Conservation (phyloP, 164 flowering plant species). For the Nelumbo lutea region DNA sequence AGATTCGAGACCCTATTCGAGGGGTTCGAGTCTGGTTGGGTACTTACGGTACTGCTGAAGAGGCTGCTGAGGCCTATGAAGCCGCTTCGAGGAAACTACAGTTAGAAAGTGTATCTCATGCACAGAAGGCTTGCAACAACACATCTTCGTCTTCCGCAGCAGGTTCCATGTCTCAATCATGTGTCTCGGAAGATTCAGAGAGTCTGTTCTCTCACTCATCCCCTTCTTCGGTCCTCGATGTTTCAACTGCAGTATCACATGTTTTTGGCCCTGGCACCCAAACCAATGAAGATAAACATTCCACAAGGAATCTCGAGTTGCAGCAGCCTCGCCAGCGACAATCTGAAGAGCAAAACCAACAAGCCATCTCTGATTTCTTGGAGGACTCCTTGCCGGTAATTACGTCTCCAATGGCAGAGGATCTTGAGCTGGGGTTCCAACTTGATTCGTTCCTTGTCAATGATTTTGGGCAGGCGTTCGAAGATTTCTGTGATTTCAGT, state of each 20-base stretch:
- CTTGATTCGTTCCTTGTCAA: no score
- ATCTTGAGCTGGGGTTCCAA: no score
- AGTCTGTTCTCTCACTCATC: constrained; percentile 25
- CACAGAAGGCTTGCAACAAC: not conserved
- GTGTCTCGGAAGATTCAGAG: constrained; percentile 24
- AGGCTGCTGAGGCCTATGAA: constrained; percentile 53
- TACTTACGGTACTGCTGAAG: constrained; percentile 53
- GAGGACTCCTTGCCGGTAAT: not conserved
- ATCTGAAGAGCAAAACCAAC: not conserved
- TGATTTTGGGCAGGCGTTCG: no score
- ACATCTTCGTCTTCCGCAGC: constrained; percentile 4
- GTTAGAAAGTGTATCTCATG: constrained; percentile 17
- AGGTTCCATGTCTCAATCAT: constrained; percentile 6
- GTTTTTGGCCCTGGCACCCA: not conserved
- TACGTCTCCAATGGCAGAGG: no score
- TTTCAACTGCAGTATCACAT: not conserved
- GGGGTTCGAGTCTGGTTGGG: constrained; percentile 55
- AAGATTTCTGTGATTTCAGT: no score
- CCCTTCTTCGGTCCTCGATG: constrained; percentile 28
- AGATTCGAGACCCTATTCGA: constrained; percentile 51
- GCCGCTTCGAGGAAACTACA: constrained; percentile 21
- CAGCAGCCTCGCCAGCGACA: not conserved
- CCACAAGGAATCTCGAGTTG: no score
- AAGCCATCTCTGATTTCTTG: not conserved
- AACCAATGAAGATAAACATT: not conserved